phyloP scores from a whole-genome alignment of 2,329 filamentous ascomycete species.

The Aspergillus quadricinctus region DNA sequence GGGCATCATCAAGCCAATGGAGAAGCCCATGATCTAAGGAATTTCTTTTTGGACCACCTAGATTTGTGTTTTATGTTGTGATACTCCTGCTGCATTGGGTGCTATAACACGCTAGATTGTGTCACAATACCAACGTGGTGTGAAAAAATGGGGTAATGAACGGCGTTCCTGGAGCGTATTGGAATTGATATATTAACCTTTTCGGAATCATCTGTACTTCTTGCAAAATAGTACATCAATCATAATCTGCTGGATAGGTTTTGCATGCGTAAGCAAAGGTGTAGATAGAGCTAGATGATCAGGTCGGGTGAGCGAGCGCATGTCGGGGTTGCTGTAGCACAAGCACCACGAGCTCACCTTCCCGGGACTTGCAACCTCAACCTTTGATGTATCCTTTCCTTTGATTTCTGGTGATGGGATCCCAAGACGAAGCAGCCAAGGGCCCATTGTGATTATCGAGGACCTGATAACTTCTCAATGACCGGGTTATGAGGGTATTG shows the following conservation, averaged over 20 bases:
- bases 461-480: not conserved
- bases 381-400: not conserved
- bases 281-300: conserved; percentile 9
- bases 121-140: not conserved
- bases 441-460: not conserved
- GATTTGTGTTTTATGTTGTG: not conserved
- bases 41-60: conserved; percentile 2
- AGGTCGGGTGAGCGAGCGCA: conserved; percentile 14
- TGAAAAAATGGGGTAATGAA: not conserved
- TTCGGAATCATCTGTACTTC: not conserved
- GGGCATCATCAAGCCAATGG: conserved; percentile 83
- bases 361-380: not conserved
- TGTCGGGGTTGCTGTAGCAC: not conserved
- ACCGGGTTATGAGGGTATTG: not conserved
- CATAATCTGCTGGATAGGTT: not conserved
- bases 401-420: not conserved
- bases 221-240: not conserved
- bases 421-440: not conserved
- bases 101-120: not conserved
- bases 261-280: conserved; percentile 1
- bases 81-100: not conserved
- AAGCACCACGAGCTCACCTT: not conserved
- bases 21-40: conserved; percentile 60
- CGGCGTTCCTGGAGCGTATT: not conserved
- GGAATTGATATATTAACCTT: not conserved